Evolutionary conservation across 495 filamentous ascomycete species (phyloP).

Genomic region (Peziza echinospora): DNA sequence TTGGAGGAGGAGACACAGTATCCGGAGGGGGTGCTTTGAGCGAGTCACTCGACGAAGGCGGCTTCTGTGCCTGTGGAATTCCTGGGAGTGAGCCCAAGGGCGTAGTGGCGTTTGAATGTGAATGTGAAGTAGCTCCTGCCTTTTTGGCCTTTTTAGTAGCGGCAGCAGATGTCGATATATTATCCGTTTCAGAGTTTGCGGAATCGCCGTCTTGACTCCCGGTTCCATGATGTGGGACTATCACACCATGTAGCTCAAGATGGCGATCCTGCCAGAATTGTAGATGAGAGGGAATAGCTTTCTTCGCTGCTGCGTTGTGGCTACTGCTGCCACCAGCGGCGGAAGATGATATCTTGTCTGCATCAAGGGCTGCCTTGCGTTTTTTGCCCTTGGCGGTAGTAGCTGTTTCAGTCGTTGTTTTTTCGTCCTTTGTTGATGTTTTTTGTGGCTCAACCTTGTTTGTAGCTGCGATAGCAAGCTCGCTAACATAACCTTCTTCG

Average conservation of each 20-base stretch:
- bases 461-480: conserved; percentile 33
- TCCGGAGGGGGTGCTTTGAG: too few relatives aligned
- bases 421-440: conserved; percentile 23
- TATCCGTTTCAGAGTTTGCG: conserved; percentile 13
- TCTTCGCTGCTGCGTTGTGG: conserved; percentile 7
- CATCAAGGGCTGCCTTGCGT: conserved; percentile 34
- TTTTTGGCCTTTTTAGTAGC: conserved; percentile 11
- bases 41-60: neutral
- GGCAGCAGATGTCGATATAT: conserved; percentile 6
- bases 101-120: neutral
- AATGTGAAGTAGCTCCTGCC: conserved; percentile 2
- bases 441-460: neutral
- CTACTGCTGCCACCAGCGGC: conserved; percentile 23
- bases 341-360: conserved; percentile 27
- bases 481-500: conserved; percentile 49
- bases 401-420: conserved; percentile 22
- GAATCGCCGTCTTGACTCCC: conserved; percentile 4
- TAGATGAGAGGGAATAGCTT: conserved; percentile 41
- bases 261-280: conserved; percentile 79
- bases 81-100: neutral
- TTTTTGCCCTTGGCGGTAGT: conserved; percentile 45
- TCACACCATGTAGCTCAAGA: conserved; percentile 52
- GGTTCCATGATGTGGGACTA: conserved; percentile 15
- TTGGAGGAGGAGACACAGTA: conserved; percentile 3
- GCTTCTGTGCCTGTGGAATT: neutral